Evolutionary conservation across 2,329 filamentous ascomycete genomes (phyloP), one percentile per base, ranked within the genome.

Genomic region (Lachnellula cervina): DNA sequence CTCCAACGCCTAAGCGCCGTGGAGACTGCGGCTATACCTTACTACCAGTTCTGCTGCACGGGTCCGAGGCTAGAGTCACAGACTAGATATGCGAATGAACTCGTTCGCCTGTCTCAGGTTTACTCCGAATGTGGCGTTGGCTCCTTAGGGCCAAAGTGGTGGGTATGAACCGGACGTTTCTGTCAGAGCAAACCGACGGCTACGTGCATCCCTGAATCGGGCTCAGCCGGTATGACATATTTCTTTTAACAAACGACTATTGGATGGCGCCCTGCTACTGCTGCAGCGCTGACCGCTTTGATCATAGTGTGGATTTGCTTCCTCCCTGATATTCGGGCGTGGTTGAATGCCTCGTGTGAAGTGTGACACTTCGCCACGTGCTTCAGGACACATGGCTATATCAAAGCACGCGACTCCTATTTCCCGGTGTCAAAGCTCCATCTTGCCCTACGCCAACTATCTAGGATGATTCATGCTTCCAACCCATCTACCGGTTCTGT

Each of bases 161-260:
- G 48, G 49, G 46, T 23, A 55, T 55, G 49, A 52, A 52, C 54
- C 50, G 51, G 47, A 56, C 37, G 43, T 43, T 56, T 52, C 49
- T 63, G 62, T 52, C 59, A 52, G 49, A 56, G 56, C 57, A 61
- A 61, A 62, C 60, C n/a, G 46, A 38, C 57, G 60, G 62, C 42
- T 59, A 51, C 46, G 48, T 59, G 58, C 62, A 63, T 60, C 28
- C 37, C 38, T 52, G 43, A 55, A 43, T 55, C 54, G 50, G 59
- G 57, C 57, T 56, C 49, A 46, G 52, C 50, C 47, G 51, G 57
- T 55, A 59, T 49, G 45, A 56, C 58, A 52, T 21, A 38, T 57
- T 55, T n/a, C n/a, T 23, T 45, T 32, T 54, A 21, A 56, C 62
- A 64, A 64, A 64, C 62, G 55, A 58, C 46, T 21, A 55, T 47